Percentiles rank a stretch among this genome's conserved stretches.
phyloP scores from a whole-genome alignment of 1,284 basidiomycete genomes.

The Porodaedalea pini region DNA sequence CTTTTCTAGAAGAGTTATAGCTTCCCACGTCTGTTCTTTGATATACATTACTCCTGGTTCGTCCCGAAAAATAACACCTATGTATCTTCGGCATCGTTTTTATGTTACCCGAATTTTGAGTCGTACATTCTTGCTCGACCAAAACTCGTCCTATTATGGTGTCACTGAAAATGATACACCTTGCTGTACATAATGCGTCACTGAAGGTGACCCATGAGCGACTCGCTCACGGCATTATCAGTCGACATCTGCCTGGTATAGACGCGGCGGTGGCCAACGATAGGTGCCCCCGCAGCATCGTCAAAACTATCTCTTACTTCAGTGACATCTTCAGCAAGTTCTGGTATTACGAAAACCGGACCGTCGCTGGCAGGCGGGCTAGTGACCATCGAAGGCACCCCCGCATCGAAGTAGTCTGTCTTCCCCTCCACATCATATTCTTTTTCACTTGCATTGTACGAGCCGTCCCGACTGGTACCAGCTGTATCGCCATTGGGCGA shows the following conservation, averaged over 20 bases:
- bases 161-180: background rate
- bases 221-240: background rate
- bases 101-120: no score
- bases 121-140: no score
- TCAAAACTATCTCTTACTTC: background rate
- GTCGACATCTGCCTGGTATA: conserved; percentile 4
- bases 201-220: background rate
- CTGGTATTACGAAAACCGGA: background rate
- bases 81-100: no score
- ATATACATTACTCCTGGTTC: no score
- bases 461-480: background rate
- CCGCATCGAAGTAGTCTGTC: background rate
- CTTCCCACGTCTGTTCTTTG: no score
- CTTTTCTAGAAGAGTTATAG: no score
- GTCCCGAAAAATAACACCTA: no score
- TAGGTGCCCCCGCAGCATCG: background rate
- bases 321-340: background rate
- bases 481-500: background rate
- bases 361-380: background rate
- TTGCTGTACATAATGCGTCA: background rate
- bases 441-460: background rate
- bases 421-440: background rate
- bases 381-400: background rate
- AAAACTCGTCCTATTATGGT: no score
- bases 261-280: background rate